These are phyloP conservation scores for Magnaporthales sp. DNA, from an alignment of 2,329 filamentous ascomycete genomes.

Conservation along the genomic window DNA sequence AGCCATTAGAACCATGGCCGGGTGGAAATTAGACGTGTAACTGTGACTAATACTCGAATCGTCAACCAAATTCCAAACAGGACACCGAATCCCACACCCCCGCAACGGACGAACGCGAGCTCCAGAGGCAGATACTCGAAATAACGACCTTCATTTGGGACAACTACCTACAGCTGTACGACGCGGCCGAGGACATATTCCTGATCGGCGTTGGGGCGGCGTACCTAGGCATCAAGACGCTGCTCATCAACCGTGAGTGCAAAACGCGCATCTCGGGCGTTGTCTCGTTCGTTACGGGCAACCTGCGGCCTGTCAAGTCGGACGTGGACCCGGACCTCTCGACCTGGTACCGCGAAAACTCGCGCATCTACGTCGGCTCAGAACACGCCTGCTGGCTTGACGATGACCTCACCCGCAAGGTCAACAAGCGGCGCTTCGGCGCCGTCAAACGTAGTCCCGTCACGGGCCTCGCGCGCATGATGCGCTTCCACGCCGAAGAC, in stretches of 20 bases:
- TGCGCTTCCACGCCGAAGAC: constrained; percentile 43
- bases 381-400: constrained; percentile 71
- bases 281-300: constrained; percentile 73
- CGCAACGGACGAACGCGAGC: constrained; percentile 31
- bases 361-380: constrained; percentile 66
- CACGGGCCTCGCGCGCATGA: constrained; percentile 44
- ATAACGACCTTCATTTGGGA: constrained; percentile 88
- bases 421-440: constrained; percentile 52
- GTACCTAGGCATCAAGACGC: constrained; percentile 72
- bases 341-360: constrained; percentile 77
- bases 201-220: constrained; percentile 86
- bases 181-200: constrained; percentile 65
- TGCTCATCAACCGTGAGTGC: constrained; percentile 67
- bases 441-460: constrained; percentile 43
- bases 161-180: constrained; percentile 81
- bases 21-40: constrained; percentile 8
- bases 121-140: constrained; percentile 58
- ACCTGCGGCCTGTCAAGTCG: constrained; percentile 68
- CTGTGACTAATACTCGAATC: background rate
- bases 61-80: constrained; percentile 13
- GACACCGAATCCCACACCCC: constrained; percentile 40
- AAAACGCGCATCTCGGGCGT: constrained; percentile 62
- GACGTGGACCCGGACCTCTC: constrained; percentile 66
- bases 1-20: too few relatives aligned
- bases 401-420: constrained; percentile 48